A percentile compares a stretch with the other conserved stretches of the same genome.
Conservation (phyloP, 192 early-diverging fungal species). For the Backusella sp. region DNA sequence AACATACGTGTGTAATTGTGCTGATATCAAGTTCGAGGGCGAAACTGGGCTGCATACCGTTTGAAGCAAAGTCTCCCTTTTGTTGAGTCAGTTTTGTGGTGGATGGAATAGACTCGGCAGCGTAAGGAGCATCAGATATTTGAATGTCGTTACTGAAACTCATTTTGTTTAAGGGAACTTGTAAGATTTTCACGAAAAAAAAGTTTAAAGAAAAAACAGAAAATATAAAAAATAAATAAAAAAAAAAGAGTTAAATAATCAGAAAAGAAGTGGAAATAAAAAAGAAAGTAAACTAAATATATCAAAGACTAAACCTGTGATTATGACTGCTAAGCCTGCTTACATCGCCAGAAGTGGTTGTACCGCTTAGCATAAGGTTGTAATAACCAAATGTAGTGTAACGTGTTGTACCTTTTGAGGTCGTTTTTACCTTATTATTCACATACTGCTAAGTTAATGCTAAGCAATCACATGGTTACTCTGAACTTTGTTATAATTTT, state of each 20-base stretch:
- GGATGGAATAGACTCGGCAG: neutral
- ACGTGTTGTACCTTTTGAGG: neutral
- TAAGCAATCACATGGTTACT: conserved; percentile 5
- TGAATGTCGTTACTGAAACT: conserved; percentile 4
- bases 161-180: neutral
- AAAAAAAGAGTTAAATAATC: conserved; percentile 2
- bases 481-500: neutral
- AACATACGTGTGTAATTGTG: conserved; percentile 32
- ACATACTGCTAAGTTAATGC: neutral
- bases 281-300: conserved; percentile 5
- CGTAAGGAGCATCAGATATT: neutral
- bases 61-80: conserved; percentile 17
- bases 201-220: neutral
- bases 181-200: neutral
- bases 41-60: conserved; percentile 27
- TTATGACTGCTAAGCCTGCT: neutral
- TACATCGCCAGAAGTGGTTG: neutral
- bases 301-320: neutral
- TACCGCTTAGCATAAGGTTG: neutral
- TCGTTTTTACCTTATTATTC: neutral
- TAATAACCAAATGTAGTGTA: neutral
- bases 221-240: neutral
- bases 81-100: conserved; percentile 1
- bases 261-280: neutral
- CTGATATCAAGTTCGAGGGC: conserved; percentile 17